Evolutionary conservation across 106 monocot genomes (phyloP), one percentile per base, ranked within the genome.

Genomic region (Dendrobium huoshanense): DNA sequence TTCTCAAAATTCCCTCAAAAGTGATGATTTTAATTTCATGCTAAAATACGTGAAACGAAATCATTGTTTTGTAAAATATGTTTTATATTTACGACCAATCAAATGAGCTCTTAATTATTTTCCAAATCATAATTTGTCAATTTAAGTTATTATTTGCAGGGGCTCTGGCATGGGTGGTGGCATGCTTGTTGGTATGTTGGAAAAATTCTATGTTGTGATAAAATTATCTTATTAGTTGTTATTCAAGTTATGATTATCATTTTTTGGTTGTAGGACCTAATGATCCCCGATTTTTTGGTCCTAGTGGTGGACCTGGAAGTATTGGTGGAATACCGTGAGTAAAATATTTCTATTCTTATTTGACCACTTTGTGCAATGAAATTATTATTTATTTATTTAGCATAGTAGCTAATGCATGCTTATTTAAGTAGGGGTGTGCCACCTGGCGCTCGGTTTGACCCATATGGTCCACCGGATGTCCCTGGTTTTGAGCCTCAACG

Each of bases 381-480:
- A 61, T 27, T 1, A 44, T 6, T 9, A 6, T 16, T 51, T 43
- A 3, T 51, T 54, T 56, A 75, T 2, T 49, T 7, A 9, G 44
- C 74, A 67, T 47, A 19, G 17, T 29, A 8, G 10, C 54, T 78
- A 41, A 81, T 75, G 22, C 7, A 76, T 75, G 19, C 65, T 55
- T 77, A 37, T 42, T 70, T 41, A 87, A 80, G 82, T 83, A 95
- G 95, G 61, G 82, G 88, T 76, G 72, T 88, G 37, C 89, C 93
- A 31, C 96, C 89, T 9, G 93, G 93, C 72, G 86, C 90, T 74
- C 89, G 93, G 2, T 96, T 82, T 83, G 96, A 96, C 79, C 96
- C 96, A n/a, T 84, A 85, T 86, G 96, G 96, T 76, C 96, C 96
- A 65, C 96, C 96, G 24, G 87, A 74, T 78, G 87, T 96, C 2